phyloP scores from a whole-genome alignment of 495 filamentous ascomycete genomes.

The Xylaria longipes region DNA sequence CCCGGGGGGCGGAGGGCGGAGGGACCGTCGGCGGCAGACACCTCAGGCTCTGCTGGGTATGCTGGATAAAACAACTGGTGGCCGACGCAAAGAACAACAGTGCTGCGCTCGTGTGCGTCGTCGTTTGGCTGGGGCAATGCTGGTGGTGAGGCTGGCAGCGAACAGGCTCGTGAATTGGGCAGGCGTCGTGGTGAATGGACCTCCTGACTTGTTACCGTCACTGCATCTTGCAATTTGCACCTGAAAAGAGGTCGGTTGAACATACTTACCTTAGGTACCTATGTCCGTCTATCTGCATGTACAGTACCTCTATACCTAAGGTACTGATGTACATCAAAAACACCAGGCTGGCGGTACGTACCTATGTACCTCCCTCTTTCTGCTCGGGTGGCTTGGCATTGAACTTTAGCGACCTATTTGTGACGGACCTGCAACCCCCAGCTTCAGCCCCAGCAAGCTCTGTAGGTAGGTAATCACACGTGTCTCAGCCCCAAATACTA shows the following conservation, averaged over 20 bases:
- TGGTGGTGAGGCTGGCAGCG: neutral
- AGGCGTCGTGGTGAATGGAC: neutral
- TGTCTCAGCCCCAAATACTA: constrained; percentile 6
- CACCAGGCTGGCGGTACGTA: neutral
- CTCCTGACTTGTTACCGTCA: neutral
- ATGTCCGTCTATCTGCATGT: neutral
- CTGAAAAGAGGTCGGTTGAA: constrained; percentile 12
- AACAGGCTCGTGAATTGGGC: constrained; percentile 4
- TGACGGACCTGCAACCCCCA: neutral
- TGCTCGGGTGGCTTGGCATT: constrained; percentile 1
- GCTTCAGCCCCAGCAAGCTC: constrained; percentile 3
- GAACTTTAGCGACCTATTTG: too few relatives aligned
- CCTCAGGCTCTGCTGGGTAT: constrained; percentile 13
- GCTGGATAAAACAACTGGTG: constrained; percentile 1
- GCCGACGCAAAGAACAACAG: neutral
- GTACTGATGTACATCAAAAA: neutral
- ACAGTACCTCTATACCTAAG: neutral
- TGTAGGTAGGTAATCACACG: neutral
- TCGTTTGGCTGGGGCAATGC: neutral
- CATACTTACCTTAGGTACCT: neutral
- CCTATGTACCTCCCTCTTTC: neutral
- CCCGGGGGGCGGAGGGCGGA: constrained; percentile 21
- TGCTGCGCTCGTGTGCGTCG: neutral
- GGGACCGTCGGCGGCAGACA: neutral
- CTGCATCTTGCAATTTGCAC: constrained; percentile 20